Evolutionary conservation across 306 rosid genomes (phyloP), one percentile per base, ranked within the genome.

Genomic region (Corylus avellana): DNA sequence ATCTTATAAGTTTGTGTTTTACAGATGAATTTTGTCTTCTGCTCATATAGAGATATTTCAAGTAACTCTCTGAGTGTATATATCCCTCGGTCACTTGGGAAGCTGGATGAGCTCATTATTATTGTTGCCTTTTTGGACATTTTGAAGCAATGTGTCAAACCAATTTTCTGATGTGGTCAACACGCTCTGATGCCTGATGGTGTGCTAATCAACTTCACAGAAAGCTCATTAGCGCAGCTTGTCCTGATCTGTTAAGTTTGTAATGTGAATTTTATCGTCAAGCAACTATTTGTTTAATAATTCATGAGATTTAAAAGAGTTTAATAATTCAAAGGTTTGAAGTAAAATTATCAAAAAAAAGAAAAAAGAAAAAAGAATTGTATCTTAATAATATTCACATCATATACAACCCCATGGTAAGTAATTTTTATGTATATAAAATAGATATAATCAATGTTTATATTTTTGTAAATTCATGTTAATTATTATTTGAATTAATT

Each of bases 111-210:
- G 72, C 96, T 95, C 53, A 27, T 22, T 22, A 22, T 70, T 27
- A 50, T 70, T 81, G 61, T 79, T 76, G 27, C 77, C 51, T 48
- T 81, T 77, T 68, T 80, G 71, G 79, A 54, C 67, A 42, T 78
- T 83, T 55, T 77, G 81, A 78, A 95, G 99, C 85, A 95, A 95
- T 72, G 87, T 90, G 68, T 95, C 99, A 70, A 70, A 84, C 91
- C 80, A 95, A 93, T 84, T 95, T 91, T 93, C 96, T 95, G 85
- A 91, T 88, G 20, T 98, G 99, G 82, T 80, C 86, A 82, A 91
- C 93, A 85, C 99, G 98, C 32, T 86, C 86, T 67, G 97, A 90
- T 76, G 98, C 84, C 86, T 67, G 97, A 90, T 76, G 98, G 99
- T 49, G 89, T 90, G 83, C 93, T 95, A 73, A 81, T 77, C 87